Evolutionary conservation across 441 rosid species (phyloP).

Genomic region (Gossypium schwendimanii): DNA sequence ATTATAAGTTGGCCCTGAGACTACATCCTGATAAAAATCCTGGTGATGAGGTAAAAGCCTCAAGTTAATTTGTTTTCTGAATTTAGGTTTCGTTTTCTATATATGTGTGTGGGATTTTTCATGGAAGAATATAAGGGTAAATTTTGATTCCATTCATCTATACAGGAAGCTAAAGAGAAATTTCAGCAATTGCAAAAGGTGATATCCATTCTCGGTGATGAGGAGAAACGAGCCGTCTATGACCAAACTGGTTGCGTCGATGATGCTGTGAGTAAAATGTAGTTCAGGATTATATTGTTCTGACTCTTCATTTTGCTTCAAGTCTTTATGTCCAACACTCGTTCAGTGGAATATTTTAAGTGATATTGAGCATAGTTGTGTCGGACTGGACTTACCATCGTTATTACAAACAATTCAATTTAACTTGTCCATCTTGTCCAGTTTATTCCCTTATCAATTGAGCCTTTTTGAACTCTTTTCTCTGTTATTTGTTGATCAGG

Average conservation of each 20-base stretch:
- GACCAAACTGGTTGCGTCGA: slow-evolving; percentile 72
- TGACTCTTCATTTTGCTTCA: background rate
- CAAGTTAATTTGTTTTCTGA: background rate
- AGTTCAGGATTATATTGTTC: background rate
- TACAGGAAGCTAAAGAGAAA: slow-evolving; percentile 86
- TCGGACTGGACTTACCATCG: background rate
- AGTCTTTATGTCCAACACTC: background rate
- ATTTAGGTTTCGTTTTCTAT: background rate
- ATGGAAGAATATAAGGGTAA: background rate
- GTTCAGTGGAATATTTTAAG: background rate
- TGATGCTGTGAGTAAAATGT: slow-evolving; percentile 13
- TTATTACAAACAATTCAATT: background rate
- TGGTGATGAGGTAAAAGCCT: slow-evolving; percentile 58
- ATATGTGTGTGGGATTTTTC: background rate
- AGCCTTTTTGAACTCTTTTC: background rate
- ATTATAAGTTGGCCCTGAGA: slow-evolving; percentile 72
- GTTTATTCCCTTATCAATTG: background rate
- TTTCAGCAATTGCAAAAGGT: slow-evolving; percentile 94
- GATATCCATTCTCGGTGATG: slow-evolving; percentile 82
- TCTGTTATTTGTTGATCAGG: slow-evolving; percentile 35
- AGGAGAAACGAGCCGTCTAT: slow-evolving; percentile 73
- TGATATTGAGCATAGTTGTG: background rate
- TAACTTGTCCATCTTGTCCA: too few species aligned
- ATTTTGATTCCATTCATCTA: slow-evolving; percentile 5
- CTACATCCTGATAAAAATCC: slow-evolving; percentile 94